phyloP scores from a whole-genome alignment of 805 yeast species.

The Metschnikowia drakensbergensis region DNA sequence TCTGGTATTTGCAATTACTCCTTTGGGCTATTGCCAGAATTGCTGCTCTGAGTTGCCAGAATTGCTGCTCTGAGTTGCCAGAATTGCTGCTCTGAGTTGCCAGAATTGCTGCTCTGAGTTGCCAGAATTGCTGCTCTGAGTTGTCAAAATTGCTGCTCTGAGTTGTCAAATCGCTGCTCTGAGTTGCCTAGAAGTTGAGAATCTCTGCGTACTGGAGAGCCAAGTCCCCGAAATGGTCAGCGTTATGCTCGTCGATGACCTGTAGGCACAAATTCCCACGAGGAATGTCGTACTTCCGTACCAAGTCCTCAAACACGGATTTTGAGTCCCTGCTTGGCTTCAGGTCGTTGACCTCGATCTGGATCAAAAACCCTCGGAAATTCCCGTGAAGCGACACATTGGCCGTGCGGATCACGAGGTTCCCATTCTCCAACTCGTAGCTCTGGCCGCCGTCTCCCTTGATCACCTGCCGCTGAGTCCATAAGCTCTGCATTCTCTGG shows the following conservation, averaged over 20 bases:
- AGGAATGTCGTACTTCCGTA: constrained; percentile 37
- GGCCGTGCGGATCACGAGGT: constrained; percentile 55
- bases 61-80: too few species aligned
- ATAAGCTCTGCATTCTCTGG: constrained; percentile 60
- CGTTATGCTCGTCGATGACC: constrained; percentile 23
- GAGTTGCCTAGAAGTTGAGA: constrained; percentile 29
- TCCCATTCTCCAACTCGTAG: constrained; percentile 53
- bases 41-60: too few species aligned
- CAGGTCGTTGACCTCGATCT: constrained; percentile 40
- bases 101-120: too few species aligned
- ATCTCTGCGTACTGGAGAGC: constrained; percentile 41
- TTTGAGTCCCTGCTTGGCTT: constrained; percentile 11
- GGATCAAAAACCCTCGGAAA: constrained; percentile 66
- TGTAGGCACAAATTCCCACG: constrained; percentile 33
- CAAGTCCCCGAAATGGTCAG: constrained; percentile 37
- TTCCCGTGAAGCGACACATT: constrained; percentile 72
- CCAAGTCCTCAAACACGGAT: constrained; percentile 24
- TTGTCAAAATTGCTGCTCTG: not conserved
- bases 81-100: too few species aligned
- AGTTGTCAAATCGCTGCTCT: too few species aligned
- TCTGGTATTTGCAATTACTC: too few species aligned
- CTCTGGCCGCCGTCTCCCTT: constrained; percentile 74
- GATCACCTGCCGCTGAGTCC: constrained; percentile 66
- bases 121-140: too few species aligned
- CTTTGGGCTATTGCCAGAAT: too few species aligned